Evolutionary conservation across 2,329 filamentous ascomycete species (phyloP).

Genomic region (Dryadomyces sulphureus): DNA sequence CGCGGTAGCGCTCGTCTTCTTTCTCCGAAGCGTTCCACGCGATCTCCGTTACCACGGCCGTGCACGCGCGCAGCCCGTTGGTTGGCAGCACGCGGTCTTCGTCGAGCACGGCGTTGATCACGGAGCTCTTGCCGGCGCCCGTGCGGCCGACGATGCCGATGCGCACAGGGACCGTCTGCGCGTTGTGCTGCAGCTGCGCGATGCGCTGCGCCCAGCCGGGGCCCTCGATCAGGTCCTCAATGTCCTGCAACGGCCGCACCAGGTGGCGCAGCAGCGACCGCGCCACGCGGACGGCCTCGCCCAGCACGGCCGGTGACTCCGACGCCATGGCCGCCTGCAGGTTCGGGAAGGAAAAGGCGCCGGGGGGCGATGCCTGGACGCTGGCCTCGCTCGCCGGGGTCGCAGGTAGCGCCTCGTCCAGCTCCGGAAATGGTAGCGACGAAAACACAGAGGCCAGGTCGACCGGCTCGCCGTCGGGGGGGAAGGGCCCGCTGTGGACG

Average conservation of each 20-base stretch:
- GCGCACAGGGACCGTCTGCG: slow-evolving; percentile 26
- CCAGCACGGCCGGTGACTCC: neutral
- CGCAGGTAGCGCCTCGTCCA: too few relatives aligned
- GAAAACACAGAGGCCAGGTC: too few relatives aligned
- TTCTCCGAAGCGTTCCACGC: slow-evolving; percentile 34
- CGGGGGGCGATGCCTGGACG: neutral
- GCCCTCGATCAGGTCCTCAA: slow-evolving; percentile 11
- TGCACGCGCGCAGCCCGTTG: slow-evolving; percentile 44
- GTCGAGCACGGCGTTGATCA: slow-evolving; percentile 49
- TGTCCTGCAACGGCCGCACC: slow-evolving; percentile 10
- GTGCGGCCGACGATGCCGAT: slow-evolving; percentile 44
- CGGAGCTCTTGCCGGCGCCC: slow-evolving; percentile 44
- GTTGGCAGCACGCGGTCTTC: slow-evolving; percentile 33
- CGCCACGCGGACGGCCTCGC: slow-evolving; percentile 3
- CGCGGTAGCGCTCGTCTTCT: slow-evolving; percentile 26
- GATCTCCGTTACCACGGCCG: slow-evolving; percentile 45
- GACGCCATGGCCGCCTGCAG: neutral
- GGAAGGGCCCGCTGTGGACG: too few relatives aligned
- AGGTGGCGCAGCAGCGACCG: slow-evolving; percentile 13
- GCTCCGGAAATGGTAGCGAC: too few relatives aligned
- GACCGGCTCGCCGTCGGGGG: too few relatives aligned
- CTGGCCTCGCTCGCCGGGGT: too few relatives aligned
- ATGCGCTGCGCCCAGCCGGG: slow-evolving; percentile 3
- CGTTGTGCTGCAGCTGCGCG: slow-evolving; percentile 5
- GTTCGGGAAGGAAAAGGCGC: neutral